A percentile compares a stretch with the other conserved stretches of the same genome.
Conservation (phyloP, 331 rosid species). For the Stylosanthes scabra region DNA sequence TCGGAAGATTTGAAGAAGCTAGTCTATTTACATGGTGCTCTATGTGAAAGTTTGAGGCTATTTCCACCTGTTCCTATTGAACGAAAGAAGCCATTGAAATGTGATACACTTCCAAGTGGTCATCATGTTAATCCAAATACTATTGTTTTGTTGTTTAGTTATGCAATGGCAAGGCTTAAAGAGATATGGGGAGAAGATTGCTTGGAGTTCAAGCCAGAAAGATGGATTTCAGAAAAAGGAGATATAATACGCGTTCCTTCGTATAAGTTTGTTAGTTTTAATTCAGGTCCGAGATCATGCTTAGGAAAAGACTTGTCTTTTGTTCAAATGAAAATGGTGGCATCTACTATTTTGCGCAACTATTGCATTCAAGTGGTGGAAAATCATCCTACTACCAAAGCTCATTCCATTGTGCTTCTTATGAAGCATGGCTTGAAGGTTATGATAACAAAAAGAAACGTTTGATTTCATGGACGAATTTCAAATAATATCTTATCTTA, state of each 20-base stretch:
- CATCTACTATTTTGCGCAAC: conserved; percentile 37
- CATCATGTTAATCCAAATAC: conserved; percentile 32
- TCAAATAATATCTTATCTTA: too few species aligned
- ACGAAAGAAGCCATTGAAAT: conserved; percentile 4
- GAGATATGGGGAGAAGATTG: conserved; percentile 35
- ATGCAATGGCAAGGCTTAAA: conserved; percentile 51
- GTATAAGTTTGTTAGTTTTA: conserved; percentile 46
- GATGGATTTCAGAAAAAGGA: conserved; percentile 54
- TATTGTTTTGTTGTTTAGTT: conserved; percentile 26
- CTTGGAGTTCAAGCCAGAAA: conserved; percentile 55
- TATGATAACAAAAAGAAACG: conserved; percentile 9
- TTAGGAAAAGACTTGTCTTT: conserved; percentile 48
- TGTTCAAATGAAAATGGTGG: conserved; percentile 44
- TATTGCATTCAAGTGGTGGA: conserved; percentile 34
- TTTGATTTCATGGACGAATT: background rate
- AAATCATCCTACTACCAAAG: conserved; percentile 32
- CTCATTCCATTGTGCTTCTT: conserved; percentile 40
- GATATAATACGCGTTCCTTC: conserved; percentile 34
- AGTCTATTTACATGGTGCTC: conserved; percentile 46
- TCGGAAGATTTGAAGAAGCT: conserved; percentile 10
- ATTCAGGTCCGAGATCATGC: conserved; percentile 53
- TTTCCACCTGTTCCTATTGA: conserved; percentile 46
- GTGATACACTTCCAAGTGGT: conserved; percentile 50
- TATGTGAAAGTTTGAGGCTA: conserved; percentile 49
- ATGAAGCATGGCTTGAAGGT: conserved; percentile 57